Base-by-base conservation (phyloP, 1,284 basidiomycete species). In the Sporisorium reilianum region DNA sequence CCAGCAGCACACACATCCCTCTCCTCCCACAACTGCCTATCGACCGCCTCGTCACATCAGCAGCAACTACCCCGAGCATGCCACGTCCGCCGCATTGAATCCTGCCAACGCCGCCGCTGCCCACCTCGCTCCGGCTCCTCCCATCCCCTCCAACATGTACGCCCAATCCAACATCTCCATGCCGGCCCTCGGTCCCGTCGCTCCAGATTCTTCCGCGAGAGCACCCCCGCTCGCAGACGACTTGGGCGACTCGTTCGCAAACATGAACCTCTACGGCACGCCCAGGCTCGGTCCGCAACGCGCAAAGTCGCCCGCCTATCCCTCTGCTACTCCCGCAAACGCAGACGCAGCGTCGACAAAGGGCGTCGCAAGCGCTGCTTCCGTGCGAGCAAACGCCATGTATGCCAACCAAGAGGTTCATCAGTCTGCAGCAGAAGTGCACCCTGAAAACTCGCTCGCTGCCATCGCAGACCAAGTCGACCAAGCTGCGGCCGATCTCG, bases 331-430 rank as follows among this genome's bases (percentile, higher is more conserved):
- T 1, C 32, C 4, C 1, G 32, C 18, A 7, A 32, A 26, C n/a
- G 28, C 36, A 4, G 48, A 49, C 8, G 6, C 46, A 23, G 23
- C 62, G 0, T 51, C 57, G 1, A 55, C 56, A 23, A 66, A 64
- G 25, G 59, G 45, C 8, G 23, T 59, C 20, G 50, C 66, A 2
- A 59, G 60, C 14, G 64, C 60, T 1, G 52, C 66, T 14, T 64
- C 61, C 9, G 77, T 72, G 2, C 55, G 76, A 12, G 76, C 79
- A 41, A 81, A 80, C 42, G 76, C 76, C 20, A 60, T 64, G 42
- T 80, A 80, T 56, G 79, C 78, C 25, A 75, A 72, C 30, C 79
- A 80, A 48, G 78, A 81, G 64, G 80, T 81, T 25, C 66, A 80
- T 45, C 76, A 80, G 54, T 76, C 75, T 0, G 79, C 79, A 6